These are phyloP conservation scores for Lasiosphaeria hispida DNA, from an alignment of 495 filamentous ascomycete species.

Conservation along the genomic window DNA sequence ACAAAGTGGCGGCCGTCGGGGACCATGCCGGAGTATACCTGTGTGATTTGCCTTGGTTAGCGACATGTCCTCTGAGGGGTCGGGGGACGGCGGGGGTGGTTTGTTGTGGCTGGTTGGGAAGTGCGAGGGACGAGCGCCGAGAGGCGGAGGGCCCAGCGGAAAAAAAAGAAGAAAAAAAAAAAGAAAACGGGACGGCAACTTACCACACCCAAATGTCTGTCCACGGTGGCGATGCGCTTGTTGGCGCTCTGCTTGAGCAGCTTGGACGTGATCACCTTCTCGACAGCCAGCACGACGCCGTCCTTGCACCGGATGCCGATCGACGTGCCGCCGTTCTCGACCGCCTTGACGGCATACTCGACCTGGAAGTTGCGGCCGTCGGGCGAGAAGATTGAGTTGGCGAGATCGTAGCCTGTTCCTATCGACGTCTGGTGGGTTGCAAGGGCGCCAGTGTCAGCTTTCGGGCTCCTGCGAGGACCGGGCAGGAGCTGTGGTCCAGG, in stretches of 20 bases:
- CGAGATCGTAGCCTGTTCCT: slow-evolving; percentile 98
- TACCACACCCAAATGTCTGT: slow-evolving; percentile 91
- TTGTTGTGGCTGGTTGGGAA: not conserved
- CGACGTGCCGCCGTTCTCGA: slow-evolving; percentile 96
- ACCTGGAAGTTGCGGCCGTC: slow-evolving; percentile 99
- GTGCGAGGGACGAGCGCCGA: not conserved
- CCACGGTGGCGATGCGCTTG: slow-evolving; percentile 92
- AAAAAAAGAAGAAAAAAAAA: slow-evolving; percentile 8
- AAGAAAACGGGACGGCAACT: slow-evolving; percentile 33
- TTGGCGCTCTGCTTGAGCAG: slow-evolving; percentile 90
- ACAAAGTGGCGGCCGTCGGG: slow-evolving; percentile 95
- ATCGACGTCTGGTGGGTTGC: slow-evolving; percentile 77
- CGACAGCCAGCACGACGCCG: slow-evolving; percentile 91
- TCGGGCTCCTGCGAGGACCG: not conserved
- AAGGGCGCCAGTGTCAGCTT: slow-evolving; percentile 1
- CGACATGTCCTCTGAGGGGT: too few relatives aligned
- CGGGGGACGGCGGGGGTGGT: not conserved
- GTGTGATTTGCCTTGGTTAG: not conserved
- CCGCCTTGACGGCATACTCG: slow-evolving; percentile 97
- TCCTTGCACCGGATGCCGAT: slow-evolving; percentile 97
- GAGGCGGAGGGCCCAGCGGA: not conserved
- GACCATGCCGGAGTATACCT: slow-evolving; percentile 91
- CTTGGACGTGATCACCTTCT: slow-evolving; percentile 95
- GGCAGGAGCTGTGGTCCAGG: not conserved
- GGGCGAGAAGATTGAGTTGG: slow-evolving; percentile 98